A percentile compares a stretch with the other conserved stretches of the same genome.
Conservation (phyloP, 768 basidiomycete species). For the Clathrus columnatus region DNA sequence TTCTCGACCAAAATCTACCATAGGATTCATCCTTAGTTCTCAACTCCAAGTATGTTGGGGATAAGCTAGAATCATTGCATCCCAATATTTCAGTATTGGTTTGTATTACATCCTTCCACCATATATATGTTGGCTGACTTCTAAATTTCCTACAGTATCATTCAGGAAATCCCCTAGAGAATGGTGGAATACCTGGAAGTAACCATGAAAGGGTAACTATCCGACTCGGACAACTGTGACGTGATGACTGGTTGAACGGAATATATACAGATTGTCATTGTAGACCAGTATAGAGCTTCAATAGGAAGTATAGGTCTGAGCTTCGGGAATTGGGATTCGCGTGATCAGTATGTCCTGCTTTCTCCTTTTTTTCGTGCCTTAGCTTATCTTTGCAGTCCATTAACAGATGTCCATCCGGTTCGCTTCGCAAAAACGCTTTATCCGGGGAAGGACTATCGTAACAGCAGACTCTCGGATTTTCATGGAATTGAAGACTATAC, state of each 20-base stretch:
- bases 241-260: neutral
- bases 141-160: neutral
- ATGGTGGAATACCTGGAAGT: neutral
- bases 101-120: neutral
- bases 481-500: constrained; percentile 60
- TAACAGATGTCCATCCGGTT: constrained; percentile 88
- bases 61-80: neutral
- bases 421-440: constrained; percentile 75
- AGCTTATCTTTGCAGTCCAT: constrained; percentile 38
- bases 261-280: neutral
- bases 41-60: neutral
- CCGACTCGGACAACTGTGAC: neutral
- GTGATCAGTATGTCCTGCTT: neutral
- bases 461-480: constrained; percentile 80
- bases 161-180: neutral
- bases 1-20: neutral
- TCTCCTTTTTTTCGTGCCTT: neutral
- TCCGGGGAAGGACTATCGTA: constrained; percentile 80
- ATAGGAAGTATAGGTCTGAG: neutral
- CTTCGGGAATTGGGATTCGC: neutral
- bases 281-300: neutral
- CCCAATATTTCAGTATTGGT: neutral
- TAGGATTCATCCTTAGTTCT: neutral
- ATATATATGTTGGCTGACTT: too few relatives aligned
- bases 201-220: neutral